phyloP scores from a whole-genome alignment of 1,284 basidiomycete species.

The Microbotryomycetes sp. region DNA sequence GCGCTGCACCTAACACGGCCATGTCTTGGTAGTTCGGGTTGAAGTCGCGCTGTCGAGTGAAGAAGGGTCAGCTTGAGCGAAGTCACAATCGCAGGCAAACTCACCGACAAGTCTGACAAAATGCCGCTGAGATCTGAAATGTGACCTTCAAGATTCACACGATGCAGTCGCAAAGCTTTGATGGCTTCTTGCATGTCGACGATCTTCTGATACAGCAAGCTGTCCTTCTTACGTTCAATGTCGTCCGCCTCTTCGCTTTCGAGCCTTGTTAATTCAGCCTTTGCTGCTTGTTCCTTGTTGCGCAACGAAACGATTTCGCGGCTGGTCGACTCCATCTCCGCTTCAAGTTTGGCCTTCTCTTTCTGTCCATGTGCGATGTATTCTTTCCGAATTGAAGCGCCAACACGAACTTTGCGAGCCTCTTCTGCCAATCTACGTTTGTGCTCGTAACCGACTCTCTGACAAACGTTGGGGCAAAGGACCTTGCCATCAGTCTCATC shows the following conservation, averaged over 20 bases:
- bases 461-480: slow-evolving; percentile 72
- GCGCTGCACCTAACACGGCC: slow-evolving; percentile 93
- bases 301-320: slow-evolving; percentile 45
- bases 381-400: slow-evolving; percentile 79
- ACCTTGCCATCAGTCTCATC: slow-evolving; percentile 67
- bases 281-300: slow-evolving; percentile 58
- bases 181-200: slow-evolving; percentile 67
- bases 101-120: slow-evolving; percentile 64
- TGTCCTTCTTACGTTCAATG: slow-evolving; percentile 57
- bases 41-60: slow-evolving; percentile 53
- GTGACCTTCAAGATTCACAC: slow-evolving; percentile 64
- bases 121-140: slow-evolving; percentile 76
- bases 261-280: slow-evolving; percentile 37
- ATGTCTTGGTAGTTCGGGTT: slow-evolving; percentile 99
- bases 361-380: slow-evolving; percentile 81
- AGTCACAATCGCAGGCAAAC: not conserved
- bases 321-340: slow-evolving; percentile 52
- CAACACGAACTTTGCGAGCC: slow-evolving; percentile 61
- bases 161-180: slow-evolving; percentile 63
- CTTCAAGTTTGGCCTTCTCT: slow-evolving; percentile 74
- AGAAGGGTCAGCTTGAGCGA: not conserved
- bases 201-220: slow-evolving; percentile 69
- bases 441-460: slow-evolving; percentile 64
- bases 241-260: slow-evolving; percentile 37
- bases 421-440: slow-evolving; percentile 61